A percentile compares a stretch with the other conserved stretches of the same genome.
These are phyloP conservation scores for Aspergillus viridinutans DNA, from an alignment of 2,329 filamentous ascomycete species.

Conservation along the genomic window DNA sequence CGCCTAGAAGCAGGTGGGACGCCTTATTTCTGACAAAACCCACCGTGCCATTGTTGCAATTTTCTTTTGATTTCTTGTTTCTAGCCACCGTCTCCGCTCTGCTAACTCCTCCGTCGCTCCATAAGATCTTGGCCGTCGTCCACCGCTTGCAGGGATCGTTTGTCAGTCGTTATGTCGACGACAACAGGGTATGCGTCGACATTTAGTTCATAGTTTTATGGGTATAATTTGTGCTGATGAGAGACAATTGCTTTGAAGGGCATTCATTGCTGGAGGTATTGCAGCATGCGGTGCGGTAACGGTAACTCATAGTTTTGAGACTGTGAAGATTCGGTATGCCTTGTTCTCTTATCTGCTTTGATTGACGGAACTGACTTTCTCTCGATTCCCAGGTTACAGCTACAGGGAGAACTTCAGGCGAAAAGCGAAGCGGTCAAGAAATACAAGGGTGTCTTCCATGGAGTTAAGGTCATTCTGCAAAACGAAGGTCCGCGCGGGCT, in stretches of 20 bases:
- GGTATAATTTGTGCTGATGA: slow-evolving; percentile 9
- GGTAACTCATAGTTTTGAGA: slow-evolving; percentile 96
- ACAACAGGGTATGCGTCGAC: slow-evolving; percentile 44
- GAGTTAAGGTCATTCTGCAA: slow-evolving; percentile 79
- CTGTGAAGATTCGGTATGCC: slow-evolving; percentile 88
- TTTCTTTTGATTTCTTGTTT: neutral
- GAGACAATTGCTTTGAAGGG: slow-evolving; percentile 44
- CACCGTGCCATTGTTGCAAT: neutral
- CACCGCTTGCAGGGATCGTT: slow-evolving; percentile 15
- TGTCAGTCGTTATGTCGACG: slow-evolving; percentile 46
- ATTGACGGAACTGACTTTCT: slow-evolving; percentile 1
- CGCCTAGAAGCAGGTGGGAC: neutral
- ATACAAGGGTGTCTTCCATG: slow-evolving; percentile 89
- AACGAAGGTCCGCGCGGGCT: slow-evolving; percentile 86
- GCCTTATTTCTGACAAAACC: neutral
- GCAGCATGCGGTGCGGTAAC: slow-evolving; percentile 97
- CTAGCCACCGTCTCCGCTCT: neutral
- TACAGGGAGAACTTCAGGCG: slow-evolving; percentile 90
- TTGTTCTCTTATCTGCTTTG: neutral
- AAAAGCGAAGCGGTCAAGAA: slow-evolving; percentile 80
- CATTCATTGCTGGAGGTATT: slow-evolving; percentile 93
- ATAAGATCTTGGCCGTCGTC: neutral
- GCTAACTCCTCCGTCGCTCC: neutral
- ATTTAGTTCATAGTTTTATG: neutral
- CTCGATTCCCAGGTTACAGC: slow-evolving; percentile 66